Evolutionary conservation across 2,329 filamentous ascomycete species (phyloP), one percentile per base, ranked within the genome.

Genomic region (Xylaria polymorpha): DNA sequence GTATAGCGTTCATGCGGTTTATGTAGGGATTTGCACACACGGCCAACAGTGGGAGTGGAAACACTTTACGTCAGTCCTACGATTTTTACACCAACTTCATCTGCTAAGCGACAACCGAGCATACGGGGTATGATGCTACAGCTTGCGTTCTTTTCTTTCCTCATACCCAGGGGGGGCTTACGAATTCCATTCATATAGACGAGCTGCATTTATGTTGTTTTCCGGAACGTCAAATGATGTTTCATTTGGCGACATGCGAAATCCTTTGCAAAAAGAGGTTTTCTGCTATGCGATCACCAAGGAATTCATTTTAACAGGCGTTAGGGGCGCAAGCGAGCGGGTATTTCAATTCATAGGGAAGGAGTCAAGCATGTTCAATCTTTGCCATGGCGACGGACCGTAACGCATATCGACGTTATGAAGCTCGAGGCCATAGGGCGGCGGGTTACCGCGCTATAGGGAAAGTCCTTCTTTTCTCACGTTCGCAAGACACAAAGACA

Each of bases 181-280:
- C n/a, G 57, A 44, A 64, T 65, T 66, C 41, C 32, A 61, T 66
- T 58, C 60, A 66, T 64, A 69, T 69, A 71, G 69, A 69, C 67
- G 14, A 60, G 9, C 50, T 64, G 69, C 66, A 69, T 69, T 12
- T 25, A 18, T 55, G 43, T 57, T 15, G 15, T 48, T 61, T 41
- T 22, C n/a, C 32, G 8, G 43, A 20, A 25, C 22, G 43, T 48
- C 20, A 39, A 60, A 37, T 43, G 22, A 41, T 20, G 60, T 66
- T 37, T 55, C 58, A 55, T 60, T 61, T 20, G n/a, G n/a, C 46
- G 53, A 53, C 58, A 50, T n/a, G 22, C 20, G 14, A 60, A 50
- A n/a, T 51, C 25, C 39, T 65, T 39, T 51, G 44, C 35, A n/a
- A 56, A 29, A 48, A 59, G 41, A 12, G 51, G 37, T 48, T 35